A percentile compares a stretch with the other conserved stretches of the same genome.
phyloP scores from a whole-genome alignment of 306 rosid genomes.

The Sophora flavescens region DNA sequence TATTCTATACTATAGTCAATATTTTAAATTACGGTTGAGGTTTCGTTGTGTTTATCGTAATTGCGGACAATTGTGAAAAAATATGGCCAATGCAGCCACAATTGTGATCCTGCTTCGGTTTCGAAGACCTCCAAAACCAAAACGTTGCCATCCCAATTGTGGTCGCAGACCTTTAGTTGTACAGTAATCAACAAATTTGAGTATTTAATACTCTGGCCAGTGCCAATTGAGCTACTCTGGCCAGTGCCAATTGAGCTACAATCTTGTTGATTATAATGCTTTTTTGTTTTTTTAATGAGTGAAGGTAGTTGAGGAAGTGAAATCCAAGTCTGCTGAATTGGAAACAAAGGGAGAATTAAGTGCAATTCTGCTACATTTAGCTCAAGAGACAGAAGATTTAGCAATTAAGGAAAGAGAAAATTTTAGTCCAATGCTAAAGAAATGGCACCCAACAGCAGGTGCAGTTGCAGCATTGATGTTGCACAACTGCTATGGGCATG shows the following conservation, averaged over 20 bases:
- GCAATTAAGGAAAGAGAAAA: slow-evolving; percentile 81
- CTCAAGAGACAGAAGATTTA: slow-evolving; percentile 81
- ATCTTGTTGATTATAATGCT: not conserved
- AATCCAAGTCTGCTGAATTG: slow-evolving; percentile 41
- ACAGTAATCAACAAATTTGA: too few relatives aligned
- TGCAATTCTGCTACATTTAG: slow-evolving; percentile 65
- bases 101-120: too few relatives aligned
- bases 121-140: too few relatives aligned
- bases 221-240: too few relatives aligned
- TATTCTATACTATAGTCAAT: not conserved
- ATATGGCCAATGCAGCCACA: too few relatives aligned
- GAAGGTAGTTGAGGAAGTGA: slow-evolving; percentile 64
- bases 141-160: too few relatives aligned
- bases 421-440: slow-evolving; percentile 72
- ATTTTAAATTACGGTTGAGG: too few relatives aligned
- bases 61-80: too few relatives aligned
- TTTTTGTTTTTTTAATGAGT: slow-evolving; percentile 4
- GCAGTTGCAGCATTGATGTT: slow-evolving; percentile 82
- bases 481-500: slow-evolving; percentile 79
- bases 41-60: too few relatives aligned
- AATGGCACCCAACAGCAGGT: slow-evolving; percentile 70
- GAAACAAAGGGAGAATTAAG: slow-evolving; percentile 60
- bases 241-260: too few relatives aligned
- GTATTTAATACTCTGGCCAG: too few relatives aligned
- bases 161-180: too few relatives aligned